Base-by-base conservation (phyloP, 2,329 filamentous ascomycete genomes). In the Colletotrichum lini region DNA sequence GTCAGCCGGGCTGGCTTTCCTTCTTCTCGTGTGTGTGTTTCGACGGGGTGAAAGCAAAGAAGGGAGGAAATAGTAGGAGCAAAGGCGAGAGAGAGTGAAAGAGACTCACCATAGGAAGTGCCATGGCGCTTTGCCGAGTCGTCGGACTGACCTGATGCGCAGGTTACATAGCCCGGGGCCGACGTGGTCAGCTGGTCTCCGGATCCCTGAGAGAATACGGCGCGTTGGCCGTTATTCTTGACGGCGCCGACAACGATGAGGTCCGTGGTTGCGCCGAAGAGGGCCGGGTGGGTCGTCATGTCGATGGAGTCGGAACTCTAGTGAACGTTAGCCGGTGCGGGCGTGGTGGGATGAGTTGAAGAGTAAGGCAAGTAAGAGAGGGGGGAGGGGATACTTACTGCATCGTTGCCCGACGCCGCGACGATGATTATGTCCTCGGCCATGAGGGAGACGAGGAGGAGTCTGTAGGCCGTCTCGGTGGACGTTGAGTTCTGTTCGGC, bases 221-320 rank as follows among this genome's bases (percentile, higher is more conserved):
- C 38, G 13, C 60, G 67, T 18, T 21, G 35, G 3, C 67, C 67
- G 6, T 54, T 26, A 3, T 65, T 65, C 0, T 53, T 10, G n/a
- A 65, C 62, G 13, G 52, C 67, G 26, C 67, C 67, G 5, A 69
- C 67, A 4, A 69, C 67, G 45, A 69, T 69, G 44, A 69, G 42
- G 30, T 69, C 54, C 5, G 61, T 69, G 4, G 42, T 35, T 1
- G 45, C 30, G 3, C 61, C 67, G 16, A 65, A 65, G 21, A 69
- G 53, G 13, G 66, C 60, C 16, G 66, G 66, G 40, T 69, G 65
- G 18, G 53, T n/a, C 2, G 26, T 30, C 3, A 65, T 53, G 23
- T 53, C 45, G 9, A 45, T n/a, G 7, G 42, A 2, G n/a, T 52
- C 60, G 0, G 15, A 40, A 30, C 42, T 5, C 59, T 58, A 5